phyloP scores from a whole-genome alignment of 495 filamentous ascomycete genomes.

The Neurospora cerealis region DNA sequence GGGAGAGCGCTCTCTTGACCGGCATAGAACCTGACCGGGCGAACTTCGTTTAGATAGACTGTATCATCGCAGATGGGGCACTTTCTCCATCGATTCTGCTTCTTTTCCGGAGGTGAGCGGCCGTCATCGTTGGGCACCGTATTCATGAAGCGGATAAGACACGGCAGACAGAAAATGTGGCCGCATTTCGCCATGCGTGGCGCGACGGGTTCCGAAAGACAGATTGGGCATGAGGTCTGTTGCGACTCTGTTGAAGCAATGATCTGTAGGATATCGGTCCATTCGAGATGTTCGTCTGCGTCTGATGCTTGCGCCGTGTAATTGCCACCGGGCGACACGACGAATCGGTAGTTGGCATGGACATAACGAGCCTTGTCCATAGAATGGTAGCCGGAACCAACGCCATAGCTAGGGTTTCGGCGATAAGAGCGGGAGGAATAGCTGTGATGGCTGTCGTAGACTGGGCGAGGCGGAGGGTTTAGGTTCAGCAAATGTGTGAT shows the following conservation, averaged over 20 bases:
- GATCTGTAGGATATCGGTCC: conserved; percentile 83
- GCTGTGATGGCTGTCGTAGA: conserved; percentile 43
- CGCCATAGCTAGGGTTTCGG: conserved; percentile 68
- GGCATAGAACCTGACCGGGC: conserved; percentile 81
- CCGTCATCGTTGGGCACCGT: conserved; percentile 58
- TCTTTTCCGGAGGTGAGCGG: conserved; percentile 54
- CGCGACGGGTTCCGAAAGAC: conserved; percentile 79
- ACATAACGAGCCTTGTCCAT: conserved; percentile 91
- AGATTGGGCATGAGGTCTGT: conserved; percentile 82
- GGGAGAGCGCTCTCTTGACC: conserved; percentile 78
- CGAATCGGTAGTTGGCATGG: conserved; percentile 94
- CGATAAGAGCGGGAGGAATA: conserved; percentile 40
- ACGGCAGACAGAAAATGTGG: conserved; percentile 93
- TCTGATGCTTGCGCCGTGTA: conserved; percentile 75
- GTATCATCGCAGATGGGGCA: conserved; percentile 94
- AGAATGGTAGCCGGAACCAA: conserved; percentile 85
- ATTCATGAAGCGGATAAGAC: conserved; percentile 93
- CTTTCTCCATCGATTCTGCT: conserved; percentile 64
- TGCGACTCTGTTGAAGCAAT: conserved; percentile 86
- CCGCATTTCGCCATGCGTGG: conserved; percentile 97
- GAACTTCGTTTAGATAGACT: conserved; percentile 78
- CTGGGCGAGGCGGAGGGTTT: conserved; percentile 65
- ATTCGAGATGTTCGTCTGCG: conserved; percentile 84
- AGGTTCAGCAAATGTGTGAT: conserved; percentile 97
- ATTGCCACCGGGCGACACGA: conserved; percentile 72